These are phyloP conservation scores for Dujonia santamariae DNA, from an alignment of 1,139 yeast genomes.

Conservation along the genomic window DNA sequence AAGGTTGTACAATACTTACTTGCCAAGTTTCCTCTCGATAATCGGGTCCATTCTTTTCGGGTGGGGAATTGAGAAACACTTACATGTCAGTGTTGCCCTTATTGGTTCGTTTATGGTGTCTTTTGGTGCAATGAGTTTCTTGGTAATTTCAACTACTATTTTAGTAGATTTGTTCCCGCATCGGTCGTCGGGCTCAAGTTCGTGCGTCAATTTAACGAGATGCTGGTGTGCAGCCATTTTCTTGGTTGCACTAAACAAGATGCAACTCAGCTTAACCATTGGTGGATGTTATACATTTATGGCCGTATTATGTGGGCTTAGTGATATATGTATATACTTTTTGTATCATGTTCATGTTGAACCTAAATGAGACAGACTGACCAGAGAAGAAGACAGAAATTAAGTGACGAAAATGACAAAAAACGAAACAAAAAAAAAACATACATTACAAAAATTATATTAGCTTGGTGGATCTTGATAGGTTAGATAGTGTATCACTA, in stretches of 20 bases:
- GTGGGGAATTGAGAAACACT: slow-evolving; percentile 58
- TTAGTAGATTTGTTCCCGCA: slow-evolving; percentile 61
- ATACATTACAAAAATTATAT: no score
- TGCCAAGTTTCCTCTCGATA: slow-evolving; percentile 29
- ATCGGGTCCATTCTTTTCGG: slow-evolving; percentile 55
- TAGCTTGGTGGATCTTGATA: no score
- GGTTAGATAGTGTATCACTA: no score
- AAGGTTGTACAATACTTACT: slow-evolving; percentile 22
- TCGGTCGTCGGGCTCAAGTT: slow-evolving; percentile 59
- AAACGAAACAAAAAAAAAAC: no score
- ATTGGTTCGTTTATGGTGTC: slow-evolving; percentile 55
- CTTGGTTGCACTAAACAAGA: slow-evolving; percentile 56
- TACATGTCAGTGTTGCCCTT: slow-evolving; percentile 53
- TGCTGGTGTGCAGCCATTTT: slow-evolving; percentile 62
- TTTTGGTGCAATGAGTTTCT: slow-evolving; percentile 47
- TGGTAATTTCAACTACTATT: slow-evolving; percentile 51
- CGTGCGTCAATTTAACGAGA: slow-evolving; percentile 57
- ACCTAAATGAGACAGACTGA: no score
- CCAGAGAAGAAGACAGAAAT: no score
- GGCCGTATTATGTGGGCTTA: no score
- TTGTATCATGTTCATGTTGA: no score
- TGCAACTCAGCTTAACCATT: slow-evolving; percentile 49
- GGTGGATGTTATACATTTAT: slow-evolving; percentile 67
- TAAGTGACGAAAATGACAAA: no score
- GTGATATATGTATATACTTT: no score